Percentiles rank a stretch among this genome's conserved stretches.
Evolutionary conservation across 2,329 filamentous ascomycete genomes (phyloP).

Genomic region (Pseudohalonectria lignicola): DNA sequence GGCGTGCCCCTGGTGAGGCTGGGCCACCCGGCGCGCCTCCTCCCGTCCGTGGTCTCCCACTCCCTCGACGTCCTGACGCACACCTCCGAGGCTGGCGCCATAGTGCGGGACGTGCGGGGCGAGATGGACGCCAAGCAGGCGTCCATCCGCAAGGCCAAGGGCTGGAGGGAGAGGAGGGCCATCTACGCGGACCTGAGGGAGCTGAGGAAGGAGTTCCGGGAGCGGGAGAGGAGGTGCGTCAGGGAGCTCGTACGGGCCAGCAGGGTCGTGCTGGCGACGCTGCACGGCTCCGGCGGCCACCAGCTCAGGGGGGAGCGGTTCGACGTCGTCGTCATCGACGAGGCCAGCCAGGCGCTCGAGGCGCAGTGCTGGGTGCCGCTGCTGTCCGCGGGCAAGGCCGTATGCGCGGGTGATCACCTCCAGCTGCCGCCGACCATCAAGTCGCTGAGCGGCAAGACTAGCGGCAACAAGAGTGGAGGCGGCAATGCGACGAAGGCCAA

Average conservation of each 20-base stretch:
- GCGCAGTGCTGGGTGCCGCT: conserved; percentile 96
- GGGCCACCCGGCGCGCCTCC: conserved; percentile 81
- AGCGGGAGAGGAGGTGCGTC: conserved; percentile 75
- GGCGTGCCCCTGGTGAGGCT: conserved; percentile 81
- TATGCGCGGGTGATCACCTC: conserved; percentile 88
- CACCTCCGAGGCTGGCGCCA: conserved; percentile 78
- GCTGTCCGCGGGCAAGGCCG: conserved; percentile 67
- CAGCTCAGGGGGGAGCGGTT: conserved; percentile 74
- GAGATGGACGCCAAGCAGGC: conserved; percentile 92
- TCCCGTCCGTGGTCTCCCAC: conserved; percentile 80
- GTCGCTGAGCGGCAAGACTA: conserved; percentile 47
- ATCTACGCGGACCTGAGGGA: conserved; percentile 82
- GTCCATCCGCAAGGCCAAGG: conserved; percentile 63
- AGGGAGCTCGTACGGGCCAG: conserved; percentile 62
- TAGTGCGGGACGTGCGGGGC: conserved; percentile 79
- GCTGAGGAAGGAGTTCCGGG: conserved; percentile 76
- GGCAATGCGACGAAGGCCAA: too few relatives aligned
- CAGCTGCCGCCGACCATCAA: conserved; percentile 95
- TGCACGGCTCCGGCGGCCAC: conserved; percentile 83
- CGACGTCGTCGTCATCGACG: conserved; percentile 91
- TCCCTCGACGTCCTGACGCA: conserved; percentile 85
- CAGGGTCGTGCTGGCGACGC: conserved; percentile 81
- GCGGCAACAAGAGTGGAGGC: conserved; percentile 11
- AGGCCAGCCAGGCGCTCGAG: conserved; percentile 90
- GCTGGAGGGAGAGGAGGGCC: conserved; percentile 63